Conservation (phyloP, 768 basidiomycete species). For the Tulasnella sp. region DNA sequence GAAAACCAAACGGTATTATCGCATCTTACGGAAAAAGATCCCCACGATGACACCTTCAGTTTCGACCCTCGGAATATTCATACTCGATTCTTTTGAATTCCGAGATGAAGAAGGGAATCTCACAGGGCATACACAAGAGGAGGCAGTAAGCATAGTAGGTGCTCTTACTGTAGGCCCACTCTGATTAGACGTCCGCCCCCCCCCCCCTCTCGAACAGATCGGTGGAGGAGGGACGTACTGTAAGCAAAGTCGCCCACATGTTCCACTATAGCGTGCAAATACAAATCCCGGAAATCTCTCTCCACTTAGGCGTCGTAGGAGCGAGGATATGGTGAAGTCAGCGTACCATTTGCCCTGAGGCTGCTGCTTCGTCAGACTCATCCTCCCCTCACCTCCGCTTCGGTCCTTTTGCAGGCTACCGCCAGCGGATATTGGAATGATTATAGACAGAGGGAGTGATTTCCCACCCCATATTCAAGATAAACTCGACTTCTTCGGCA, state of each 20-base stretch:
- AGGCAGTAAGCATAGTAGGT: conserved; percentile 35
- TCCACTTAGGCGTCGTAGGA: conserved; percentile 45
- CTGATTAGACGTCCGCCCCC: background rate
- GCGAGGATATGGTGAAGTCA: conserved; percentile 59
- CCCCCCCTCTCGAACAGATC: conserved; percentile 36
- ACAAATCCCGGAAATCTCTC: background rate
- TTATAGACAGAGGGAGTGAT: conserved; percentile 70
- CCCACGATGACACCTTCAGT: background rate
- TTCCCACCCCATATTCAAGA: conserved; percentile 51
- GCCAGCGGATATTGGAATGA: conserved; percentile 57
- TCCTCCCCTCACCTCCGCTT: background rate
- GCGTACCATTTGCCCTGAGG: background rate
- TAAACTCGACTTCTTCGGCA: conserved; percentile 49
- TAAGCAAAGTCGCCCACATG: background rate
- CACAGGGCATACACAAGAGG: conserved; percentile 33
- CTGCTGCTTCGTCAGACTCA: background rate
- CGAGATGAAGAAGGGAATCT: conserved; percentile 43
- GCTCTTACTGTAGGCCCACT: background rate
- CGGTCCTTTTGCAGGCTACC: conserved; percentile 41
- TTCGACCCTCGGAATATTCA: conserved; percentile 68
- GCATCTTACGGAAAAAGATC: background rate
- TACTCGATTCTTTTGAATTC: conserved; percentile 71
- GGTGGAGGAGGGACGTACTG: conserved; percentile 67
- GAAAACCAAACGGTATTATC: background rate
- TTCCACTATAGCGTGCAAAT: conserved; percentile 31